Evolutionary conservation across 2,329 filamentous ascomycete species (phyloP).

Genomic region (Fusarium acutatum): DNA sequence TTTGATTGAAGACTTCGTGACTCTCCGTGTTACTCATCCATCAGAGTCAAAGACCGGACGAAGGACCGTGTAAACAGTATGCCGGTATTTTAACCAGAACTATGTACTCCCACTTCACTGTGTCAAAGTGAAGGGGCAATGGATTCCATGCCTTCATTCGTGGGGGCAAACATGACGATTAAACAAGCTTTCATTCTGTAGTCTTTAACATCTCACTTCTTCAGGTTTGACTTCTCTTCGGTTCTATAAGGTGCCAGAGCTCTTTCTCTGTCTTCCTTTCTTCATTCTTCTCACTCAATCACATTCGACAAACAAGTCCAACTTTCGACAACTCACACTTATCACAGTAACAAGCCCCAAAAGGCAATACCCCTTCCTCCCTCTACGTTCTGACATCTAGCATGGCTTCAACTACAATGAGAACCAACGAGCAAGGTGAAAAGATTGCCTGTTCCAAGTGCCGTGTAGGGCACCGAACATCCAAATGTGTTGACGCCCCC

Average conservation of each 20-base stretch:
- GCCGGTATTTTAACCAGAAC: no score
- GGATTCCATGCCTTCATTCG: background rate
- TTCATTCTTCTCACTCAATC: background rate
- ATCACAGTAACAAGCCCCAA: accelerated
- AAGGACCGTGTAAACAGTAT: background rate
- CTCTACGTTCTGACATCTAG: background rate
- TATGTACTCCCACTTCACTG: no score
- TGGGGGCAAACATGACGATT: no score
- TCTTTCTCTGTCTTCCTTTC: no score
- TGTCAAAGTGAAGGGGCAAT: no score
- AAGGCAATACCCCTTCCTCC: background rate
- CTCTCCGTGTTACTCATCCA: background rate
- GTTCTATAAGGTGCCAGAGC: background rate
- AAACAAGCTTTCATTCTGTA: background rate
- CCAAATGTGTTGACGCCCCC: background rate
- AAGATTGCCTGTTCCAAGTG: background rate
- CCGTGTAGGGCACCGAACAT: background rate
- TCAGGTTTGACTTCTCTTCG: background rate
- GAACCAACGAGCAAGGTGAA: background rate
- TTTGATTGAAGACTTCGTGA: accelerated
- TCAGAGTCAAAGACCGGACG: background rate
- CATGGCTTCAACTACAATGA: background rate
- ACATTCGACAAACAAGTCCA: background rate
- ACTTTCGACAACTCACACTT: background rate
- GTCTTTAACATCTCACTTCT: background rate